Evolutionary conservation across 495 filamentous ascomycete genomes (phyloP).

Genomic region (Haplographium delicatum): DNA sequence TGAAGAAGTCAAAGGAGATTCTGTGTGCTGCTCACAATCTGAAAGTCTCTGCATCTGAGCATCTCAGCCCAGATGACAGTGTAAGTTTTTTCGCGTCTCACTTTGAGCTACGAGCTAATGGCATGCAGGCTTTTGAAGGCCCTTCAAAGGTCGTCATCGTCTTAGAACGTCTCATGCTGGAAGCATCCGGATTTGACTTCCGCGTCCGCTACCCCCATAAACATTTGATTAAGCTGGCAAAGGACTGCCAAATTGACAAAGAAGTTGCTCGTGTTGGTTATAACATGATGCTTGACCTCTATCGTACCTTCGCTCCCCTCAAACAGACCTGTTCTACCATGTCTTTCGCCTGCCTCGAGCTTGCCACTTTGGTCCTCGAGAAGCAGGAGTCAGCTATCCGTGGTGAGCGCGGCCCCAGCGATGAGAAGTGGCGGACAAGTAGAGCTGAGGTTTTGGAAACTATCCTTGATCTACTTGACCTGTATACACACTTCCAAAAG

Average conservation of each 20-base stretch:
- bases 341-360: conserved; percentile 75
- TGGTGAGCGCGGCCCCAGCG: conserved; percentile 19
- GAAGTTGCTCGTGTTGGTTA: conserved; percentile 60
- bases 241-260: conserved; percentile 42
- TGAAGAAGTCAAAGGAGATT: conserved; percentile 94
- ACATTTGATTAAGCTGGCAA: conserved; percentile 67
- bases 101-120: conserved; percentile 3
- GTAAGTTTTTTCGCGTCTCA: conserved; percentile 39
- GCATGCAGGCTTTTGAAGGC: conserved; percentile 65
- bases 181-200: conserved; percentile 89
- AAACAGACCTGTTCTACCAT: conserved; percentile 79
- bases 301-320: conserved; percentile 86
- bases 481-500: conserved; percentile 72
- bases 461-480: conserved; percentile 78
- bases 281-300: conserved; percentile 79
- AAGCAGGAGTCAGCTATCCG: conserved; percentile 16
- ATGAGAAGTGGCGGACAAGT: conserved; percentile 53
- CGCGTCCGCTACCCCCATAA: conserved; percentile 85
- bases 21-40: conserved; percentile 86
- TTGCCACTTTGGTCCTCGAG: conserved; percentile 58
- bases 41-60: conserved; percentile 63
- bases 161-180: conserved; percentile 90
- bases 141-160: conserved; percentile 74
- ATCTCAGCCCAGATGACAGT: conserved; percentile 74
- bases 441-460: conserved; percentile 76